Evolutionary conservation across 164 flowering plant genomes (phyloP).

Genomic region (Cinnamomum chago): DNA sequence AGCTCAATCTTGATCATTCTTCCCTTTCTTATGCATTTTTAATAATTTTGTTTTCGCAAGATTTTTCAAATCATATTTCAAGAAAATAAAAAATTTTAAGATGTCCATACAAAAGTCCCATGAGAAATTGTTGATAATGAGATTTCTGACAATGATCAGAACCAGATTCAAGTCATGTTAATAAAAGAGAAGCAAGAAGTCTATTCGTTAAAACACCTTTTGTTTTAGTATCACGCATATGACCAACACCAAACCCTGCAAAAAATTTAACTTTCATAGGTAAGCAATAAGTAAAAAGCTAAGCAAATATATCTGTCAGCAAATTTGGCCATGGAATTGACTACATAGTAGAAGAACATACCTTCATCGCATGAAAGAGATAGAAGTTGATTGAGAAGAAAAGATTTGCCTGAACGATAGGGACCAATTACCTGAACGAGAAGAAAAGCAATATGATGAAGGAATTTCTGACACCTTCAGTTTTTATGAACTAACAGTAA

Average conservation of each 20-base stretch:
- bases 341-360: conserved; percentile 15
- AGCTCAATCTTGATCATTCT: no score
- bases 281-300: no score
- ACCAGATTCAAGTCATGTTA: background rate
- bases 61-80: no score
- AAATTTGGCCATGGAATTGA: background rate
- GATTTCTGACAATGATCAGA: no score
- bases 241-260: conserved; percentile 99
- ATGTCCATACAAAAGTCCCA: no score
- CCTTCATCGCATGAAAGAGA: conserved; percentile 98
- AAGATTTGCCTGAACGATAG: conserved; percentile 98
- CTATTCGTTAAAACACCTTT: conserved; percentile 52
- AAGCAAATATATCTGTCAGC: background rate
- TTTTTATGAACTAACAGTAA: no score
- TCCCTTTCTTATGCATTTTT: no score
- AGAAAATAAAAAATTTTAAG: no score
- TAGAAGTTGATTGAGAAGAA: conserved; percentile 96
- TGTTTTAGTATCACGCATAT: conserved; percentile 99
- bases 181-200: background rate
- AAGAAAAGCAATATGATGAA: background rate
- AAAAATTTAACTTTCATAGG: conserved; percentile 3
- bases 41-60: no score
- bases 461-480: no score
- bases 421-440: conserved; percentile 91
- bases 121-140: background rate